Base-by-base conservation (phyloP, 1,284 basidiomycete species). In the Ceratobasidium sp. region DNA sequence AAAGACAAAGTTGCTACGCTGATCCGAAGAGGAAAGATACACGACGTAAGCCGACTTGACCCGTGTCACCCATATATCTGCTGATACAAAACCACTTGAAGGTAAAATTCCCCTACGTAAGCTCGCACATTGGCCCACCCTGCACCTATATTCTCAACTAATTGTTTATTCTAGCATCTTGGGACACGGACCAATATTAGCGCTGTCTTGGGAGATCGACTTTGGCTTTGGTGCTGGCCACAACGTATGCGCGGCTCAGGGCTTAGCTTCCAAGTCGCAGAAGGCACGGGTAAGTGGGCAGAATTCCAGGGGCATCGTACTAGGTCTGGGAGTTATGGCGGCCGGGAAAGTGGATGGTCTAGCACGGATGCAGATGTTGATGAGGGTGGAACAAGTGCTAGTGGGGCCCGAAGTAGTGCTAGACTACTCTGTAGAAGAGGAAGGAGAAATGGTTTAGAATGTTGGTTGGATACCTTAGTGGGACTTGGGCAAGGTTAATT, bases 81-180 rank as follows among this genome's bases (percentile, higher is more conserved):
- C 7, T 17, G 7, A 12, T 27, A 6, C 22, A 4, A 22, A 31
- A 17, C n/a, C 27, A n/a, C 47, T 40, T 71, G 15, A 73, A 93
- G 88, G 83, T 96, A 76, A 93, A 91, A 77, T 99, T 95, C 76
- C 96, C 96, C 60, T 99, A 98, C 77, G 93, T 93, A 77, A 74
- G 90, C 79, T 22, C 31, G 20, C 31, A 34, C 13, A 34, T 60
- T 43, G 25, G 29, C 49, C 29, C 43, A 25, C 42, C 3, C 5
- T 10, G 31, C 20, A 22, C 57, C 45, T 54, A 43, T 35, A 68
- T 64, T 25, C 42, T 57, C 29, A 27, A 40, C 10, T 57, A 64
- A 54, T 22, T 7, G 22, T 8, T 12, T 25, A 68, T 12, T 68
- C 62, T 71, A 34, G 71, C 67, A 43, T 22, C 42, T 50, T 62